phyloP scores from a whole-genome alignment of 192 early-diverging fungal species.

The Backusella liffmaniae region DNA sequence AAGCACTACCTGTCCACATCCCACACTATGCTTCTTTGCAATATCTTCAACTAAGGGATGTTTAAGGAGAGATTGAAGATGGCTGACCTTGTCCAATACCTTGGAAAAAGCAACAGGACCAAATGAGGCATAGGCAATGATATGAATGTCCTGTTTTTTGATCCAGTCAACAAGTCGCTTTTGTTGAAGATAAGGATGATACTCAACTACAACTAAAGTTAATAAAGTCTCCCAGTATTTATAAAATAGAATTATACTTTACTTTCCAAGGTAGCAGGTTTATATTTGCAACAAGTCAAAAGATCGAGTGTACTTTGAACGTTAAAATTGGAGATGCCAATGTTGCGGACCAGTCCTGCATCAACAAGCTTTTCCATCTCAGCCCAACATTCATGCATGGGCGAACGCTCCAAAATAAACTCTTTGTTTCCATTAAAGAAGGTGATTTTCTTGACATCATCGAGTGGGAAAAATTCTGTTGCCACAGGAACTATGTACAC shows the following conservation, averaged over 20 bases:
- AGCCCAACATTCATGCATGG: conserved; percentile 62
- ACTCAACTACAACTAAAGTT: conserved; percentile 44
- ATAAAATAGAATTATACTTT: neutral
- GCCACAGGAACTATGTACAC: conserved; percentile 20
- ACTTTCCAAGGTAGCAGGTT: conserved; percentile 65
- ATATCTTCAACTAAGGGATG: conserved; percentile 37
- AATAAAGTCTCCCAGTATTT: no score
- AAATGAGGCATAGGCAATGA: no score
- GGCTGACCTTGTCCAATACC: neutral
- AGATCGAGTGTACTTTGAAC: conserved; percentile 47
- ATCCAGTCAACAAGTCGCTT: neutral
- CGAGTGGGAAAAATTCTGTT: conserved; percentile 32
- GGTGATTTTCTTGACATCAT: conserved; percentile 44
- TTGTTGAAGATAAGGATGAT: conserved; percentile 73
- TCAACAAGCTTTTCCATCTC: conserved; percentile 72
- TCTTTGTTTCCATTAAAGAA: conserved; percentile 40
- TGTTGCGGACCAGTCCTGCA: conserved; percentile 48
- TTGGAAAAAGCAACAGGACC: neutral
- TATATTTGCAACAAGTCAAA: conserved; percentile 52
- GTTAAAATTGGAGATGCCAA: conserved; percentile 39
- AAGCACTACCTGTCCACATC: conserved; percentile 57
- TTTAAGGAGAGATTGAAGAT: conserved; percentile 42
- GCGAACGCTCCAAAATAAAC: conserved; percentile 38
- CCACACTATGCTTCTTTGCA: conserved; percentile 37
- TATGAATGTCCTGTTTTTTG: no score